Evolutionary conservation across 805 yeast genomes (phyloP), one percentile per base, ranked within the genome.

Genomic region (Suhomyces faveliae): DNA sequence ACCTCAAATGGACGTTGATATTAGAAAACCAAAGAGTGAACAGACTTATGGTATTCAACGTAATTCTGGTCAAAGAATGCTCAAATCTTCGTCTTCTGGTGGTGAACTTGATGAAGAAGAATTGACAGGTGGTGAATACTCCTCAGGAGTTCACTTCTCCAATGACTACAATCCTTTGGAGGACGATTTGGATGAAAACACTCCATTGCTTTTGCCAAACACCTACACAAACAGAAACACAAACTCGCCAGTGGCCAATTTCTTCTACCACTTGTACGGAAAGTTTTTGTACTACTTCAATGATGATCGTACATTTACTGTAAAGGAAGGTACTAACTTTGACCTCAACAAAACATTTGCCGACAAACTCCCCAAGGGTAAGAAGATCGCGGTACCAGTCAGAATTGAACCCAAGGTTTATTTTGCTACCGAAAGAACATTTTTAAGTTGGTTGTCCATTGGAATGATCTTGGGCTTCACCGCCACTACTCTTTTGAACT

Each of bases 361-460:
- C 47, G 76, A 84, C 53, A 70, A 67, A 50, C 87, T 94, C 9
- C 98, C 99, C 19, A 83, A 87, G 37, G 99, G 98, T 1, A 91
- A 90, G 67, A 77, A 79, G 40, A 88, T 94, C 50, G 82, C 90
- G 60, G 94, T 94, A 7, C 99, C 98, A 2, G 95, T 94, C 33
- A 81, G 99, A 60, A 91, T 94, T 30, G 99, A 94, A 69, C 99
- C 99, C 49, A 94, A 94, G 71, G 99, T 94, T n/a, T 94, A 94
- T 66, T 94, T 94, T 68, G 99, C 99, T 5, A 89, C 96, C 20
- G 99, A 94, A 68, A 83, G 99, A 71, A 94, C 99, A 0, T 92
- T 84, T 62, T 75, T 94, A 52, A 81, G 95, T 35, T 94, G 99
- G 99, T 71, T 92, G 47, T 91, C 96, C 35, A 89, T 94, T 57